Percentiles rank a stretch among this genome's conserved stretches.
These are phyloP conservation scores for Gossypioides kirkii DNA, from an alignment of 345 rosid species.

Conservation along the genomic window DNA sequence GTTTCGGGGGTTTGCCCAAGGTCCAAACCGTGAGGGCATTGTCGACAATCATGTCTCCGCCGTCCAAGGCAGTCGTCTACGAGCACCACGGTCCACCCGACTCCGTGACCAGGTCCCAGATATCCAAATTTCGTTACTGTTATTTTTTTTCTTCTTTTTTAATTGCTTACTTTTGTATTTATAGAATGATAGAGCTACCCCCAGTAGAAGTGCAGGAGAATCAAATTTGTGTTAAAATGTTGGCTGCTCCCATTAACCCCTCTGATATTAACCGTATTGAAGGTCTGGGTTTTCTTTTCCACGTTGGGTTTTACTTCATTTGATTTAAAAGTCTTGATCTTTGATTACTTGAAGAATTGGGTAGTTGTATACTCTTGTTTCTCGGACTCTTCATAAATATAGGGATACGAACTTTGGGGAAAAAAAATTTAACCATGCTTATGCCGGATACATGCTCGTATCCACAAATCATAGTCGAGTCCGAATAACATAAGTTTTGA, in stretches of 20 bases:
- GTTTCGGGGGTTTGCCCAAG: background rate
- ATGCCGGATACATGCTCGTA: too few species aligned
- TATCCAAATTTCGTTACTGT: background rate
- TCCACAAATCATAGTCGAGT: background rate
- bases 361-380: background rate
- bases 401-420: too few species aligned
- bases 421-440: too few species aligned
- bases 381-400: too few species aligned
- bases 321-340: background rate
- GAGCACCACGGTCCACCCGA: slow-evolving; percentile 79
- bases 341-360: slow-evolving; percentile 1
- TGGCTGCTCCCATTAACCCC: slow-evolving; percentile 89
- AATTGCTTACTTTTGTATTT: background rate
- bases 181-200: slow-evolving; percentile 58
- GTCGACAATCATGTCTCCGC: slow-evolving; percentile 66
- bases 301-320: background rate
- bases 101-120: slow-evolving; percentile 60
- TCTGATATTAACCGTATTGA: slow-evolving; percentile 85
- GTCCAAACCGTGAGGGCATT: slow-evolving; percentile 33
- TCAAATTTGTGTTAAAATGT: slow-evolving; percentile 81
- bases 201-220: slow-evolving; percentile 69
- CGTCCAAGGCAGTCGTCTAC: slow-evolving; percentile 75
- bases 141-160: background rate
- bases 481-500: background rate
- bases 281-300: slow-evolving; percentile 31